Evolutionary conservation across 2,329 filamentous ascomycete species (phyloP).

Genomic region (Gnomoniopsis sp.): DNA sequence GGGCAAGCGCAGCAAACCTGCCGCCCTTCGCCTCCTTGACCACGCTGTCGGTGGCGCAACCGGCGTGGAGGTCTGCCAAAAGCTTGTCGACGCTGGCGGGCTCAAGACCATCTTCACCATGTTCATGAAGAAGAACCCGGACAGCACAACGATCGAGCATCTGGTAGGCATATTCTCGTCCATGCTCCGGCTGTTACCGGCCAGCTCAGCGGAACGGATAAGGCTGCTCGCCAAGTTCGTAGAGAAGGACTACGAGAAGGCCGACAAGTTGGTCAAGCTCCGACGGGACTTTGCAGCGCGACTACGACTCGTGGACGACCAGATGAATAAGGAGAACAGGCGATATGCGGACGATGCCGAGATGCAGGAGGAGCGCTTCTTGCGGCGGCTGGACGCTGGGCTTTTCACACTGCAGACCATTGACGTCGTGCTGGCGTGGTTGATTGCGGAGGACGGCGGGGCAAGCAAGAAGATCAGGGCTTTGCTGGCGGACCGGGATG

Average conservation of each 20-base stretch:
- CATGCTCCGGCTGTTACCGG: constrained; percentile 75
- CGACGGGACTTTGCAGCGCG: constrained; percentile 66
- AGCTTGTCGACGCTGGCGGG: constrained; percentile 77
- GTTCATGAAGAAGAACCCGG: constrained; percentile 78
- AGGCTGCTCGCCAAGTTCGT: constrained; percentile 90
- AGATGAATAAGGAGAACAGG: constrained; percentile 56
- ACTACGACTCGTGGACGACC: constrained; percentile 59
- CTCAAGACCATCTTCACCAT: constrained; percentile 81
- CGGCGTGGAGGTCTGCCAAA: constrained; percentile 61
- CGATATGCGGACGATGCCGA: constrained; percentile 51
- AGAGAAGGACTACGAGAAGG: constrained; percentile 90
- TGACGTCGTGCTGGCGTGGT: constrained; percentile 84
- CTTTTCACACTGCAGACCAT: constrained; percentile 79
- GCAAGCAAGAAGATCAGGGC: constrained; percentile 62
- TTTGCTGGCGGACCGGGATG: constrained; percentile 65
- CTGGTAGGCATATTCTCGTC: constrained; percentile 81
- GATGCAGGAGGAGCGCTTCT: constrained; percentile 68
- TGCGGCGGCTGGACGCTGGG: constrained; percentile 75
- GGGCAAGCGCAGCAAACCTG: constrained; percentile 75
- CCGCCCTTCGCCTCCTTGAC: constrained; percentile 78
- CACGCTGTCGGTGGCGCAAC: constrained; percentile 66
- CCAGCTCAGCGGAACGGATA: constrained; percentile 73
- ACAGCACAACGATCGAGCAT: constrained; percentile 67
- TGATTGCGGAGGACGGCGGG: constrained; percentile 82
- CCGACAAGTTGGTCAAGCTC: constrained; percentile 66